Evolutionary conservation across 805 yeast species (phyloP).

Genomic region (Nakazawaea siamensis): DNA sequence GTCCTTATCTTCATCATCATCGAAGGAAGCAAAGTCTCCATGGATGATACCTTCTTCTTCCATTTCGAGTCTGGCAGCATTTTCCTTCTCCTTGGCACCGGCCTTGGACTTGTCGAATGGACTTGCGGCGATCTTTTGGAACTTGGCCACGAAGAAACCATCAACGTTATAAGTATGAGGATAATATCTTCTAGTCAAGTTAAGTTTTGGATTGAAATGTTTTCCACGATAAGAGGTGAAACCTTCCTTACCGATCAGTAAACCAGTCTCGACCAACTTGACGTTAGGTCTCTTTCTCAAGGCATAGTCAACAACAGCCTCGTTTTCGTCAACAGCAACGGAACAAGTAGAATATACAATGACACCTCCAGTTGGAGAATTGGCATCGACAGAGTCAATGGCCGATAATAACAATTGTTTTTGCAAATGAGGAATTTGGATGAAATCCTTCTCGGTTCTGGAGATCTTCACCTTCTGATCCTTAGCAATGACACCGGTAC

Average conservation of each 20-base stretch:
- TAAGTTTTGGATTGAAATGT: slow-evolving; percentile 68
- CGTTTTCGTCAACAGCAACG: slow-evolving; percentile 96
- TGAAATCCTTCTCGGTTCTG: slow-evolving; percentile 93
- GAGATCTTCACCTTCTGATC: slow-evolving; percentile 91
- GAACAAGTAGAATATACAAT: slow-evolving; percentile 98
- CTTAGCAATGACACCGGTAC: slow-evolving; percentile 98
- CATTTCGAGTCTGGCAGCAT: slow-evolving; percentile 72
- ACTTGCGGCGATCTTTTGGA: slow-evolving; percentile 82
- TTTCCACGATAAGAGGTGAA: slow-evolving; percentile 92
- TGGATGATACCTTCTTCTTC: slow-evolving; percentile 75
- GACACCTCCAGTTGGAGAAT: slow-evolving; percentile 85
- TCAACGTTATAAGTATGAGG: slow-evolving; percentile 99
- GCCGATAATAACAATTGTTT: slow-evolving; percentile 91
- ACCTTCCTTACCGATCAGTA: slow-evolving; percentile 93
- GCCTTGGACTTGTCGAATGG: slow-evolving; percentile 81
- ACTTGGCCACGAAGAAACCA: slow-evolving; percentile 96
- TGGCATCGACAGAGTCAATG: slow-evolving; percentile 93
- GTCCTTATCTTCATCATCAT: slow-evolving; percentile 65
- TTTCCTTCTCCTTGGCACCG: slow-evolving; percentile 82
- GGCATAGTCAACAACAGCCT: slow-evolving; percentile 97
- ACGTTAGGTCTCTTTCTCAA: slow-evolving; percentile 94
- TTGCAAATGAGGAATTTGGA: slow-evolving; percentile 93
- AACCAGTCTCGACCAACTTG: slow-evolving; percentile 84
- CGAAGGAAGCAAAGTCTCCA: slow-evolving; percentile 80
- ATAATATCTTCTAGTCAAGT: slow-evolving; percentile 87